phyloP scores from a whole-genome alignment of 1,284 basidiomycete genomes.

The Neolentinus lepideus region DNA sequence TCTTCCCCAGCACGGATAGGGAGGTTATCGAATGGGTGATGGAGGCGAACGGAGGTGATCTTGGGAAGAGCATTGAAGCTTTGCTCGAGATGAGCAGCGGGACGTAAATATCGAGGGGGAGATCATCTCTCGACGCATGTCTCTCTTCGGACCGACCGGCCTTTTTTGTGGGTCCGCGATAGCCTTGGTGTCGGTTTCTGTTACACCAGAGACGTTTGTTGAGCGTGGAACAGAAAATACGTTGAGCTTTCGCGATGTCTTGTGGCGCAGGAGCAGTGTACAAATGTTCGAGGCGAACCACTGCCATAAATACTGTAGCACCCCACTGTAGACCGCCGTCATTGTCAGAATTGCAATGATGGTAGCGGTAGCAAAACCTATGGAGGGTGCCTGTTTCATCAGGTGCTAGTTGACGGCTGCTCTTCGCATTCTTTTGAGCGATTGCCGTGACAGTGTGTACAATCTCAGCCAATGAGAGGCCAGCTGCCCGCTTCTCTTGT shows the following conservation, averaged over 20 bases:
- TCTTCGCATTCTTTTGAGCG: not conserved
- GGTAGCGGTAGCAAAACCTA: no score
- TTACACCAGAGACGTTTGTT: not conserved
- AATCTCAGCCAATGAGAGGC: not conserved
- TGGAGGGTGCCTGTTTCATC: not conserved
- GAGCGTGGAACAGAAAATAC: not conserved
- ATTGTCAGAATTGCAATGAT: no score
- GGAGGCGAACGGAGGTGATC: conserved; percentile 81
- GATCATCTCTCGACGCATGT: not conserved
- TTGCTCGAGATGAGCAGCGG: conserved; percentile 72
- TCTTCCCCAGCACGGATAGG: conserved; percentile 76
- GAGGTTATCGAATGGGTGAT: conserved; percentile 85
- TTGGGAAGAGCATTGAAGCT: conserved; percentile 84
- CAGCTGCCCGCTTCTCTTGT: not conserved
- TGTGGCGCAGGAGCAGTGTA: no score
- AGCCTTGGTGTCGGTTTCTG: not conserved
- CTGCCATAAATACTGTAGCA: no score
- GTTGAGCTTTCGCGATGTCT: no score
- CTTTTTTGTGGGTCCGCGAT: not conserved
- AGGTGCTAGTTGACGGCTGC: not conserved
- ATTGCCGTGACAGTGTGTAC: not conserved
- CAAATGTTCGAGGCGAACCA: no score
- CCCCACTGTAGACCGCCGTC: no score
- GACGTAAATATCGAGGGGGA: conserved; percentile 14
- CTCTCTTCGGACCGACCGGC: not conserved